Conservation (phyloP, 495 filamentous ascomycete genomes). For the Hypoxylon lienhwacheense region DNA sequence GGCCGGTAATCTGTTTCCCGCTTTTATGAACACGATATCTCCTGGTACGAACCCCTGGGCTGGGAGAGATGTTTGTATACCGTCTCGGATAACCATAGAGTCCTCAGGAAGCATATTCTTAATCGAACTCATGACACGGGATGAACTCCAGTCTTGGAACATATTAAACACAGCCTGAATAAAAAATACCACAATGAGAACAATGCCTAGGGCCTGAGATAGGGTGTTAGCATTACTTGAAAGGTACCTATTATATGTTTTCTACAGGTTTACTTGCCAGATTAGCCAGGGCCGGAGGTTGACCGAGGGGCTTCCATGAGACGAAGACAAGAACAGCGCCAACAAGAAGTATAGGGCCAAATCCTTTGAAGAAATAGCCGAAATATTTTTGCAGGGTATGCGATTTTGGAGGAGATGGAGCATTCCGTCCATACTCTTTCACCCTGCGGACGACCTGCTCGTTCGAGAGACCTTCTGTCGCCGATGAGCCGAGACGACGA, state of each 20-base stretch:
- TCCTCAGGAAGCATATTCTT: conserved; percentile 69
- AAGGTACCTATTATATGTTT: background rate
- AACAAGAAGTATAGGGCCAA: conserved; percentile 64
- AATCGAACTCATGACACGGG: conserved; percentile 66
- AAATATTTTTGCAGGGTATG: conserved; percentile 59
- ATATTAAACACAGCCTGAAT: conserved; percentile 71
- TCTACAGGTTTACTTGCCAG: conserved; percentile 37
- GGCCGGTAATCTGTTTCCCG: conserved; percentile 69
- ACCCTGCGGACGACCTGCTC: conserved; percentile 52
- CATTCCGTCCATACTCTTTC: conserved; percentile 62
- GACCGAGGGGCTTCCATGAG: conserved; percentile 68
- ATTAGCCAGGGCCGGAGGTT: conserved; percentile 66
- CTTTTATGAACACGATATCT: conserved; percentile 63
- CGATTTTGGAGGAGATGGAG: conserved; percentile 60
- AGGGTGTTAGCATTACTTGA: background rate
- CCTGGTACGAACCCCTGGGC: conserved; percentile 67
- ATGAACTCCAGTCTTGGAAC: conserved; percentile 65
- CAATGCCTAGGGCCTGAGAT: conserved; percentile 60
- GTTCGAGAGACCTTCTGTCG: conserved; percentile 52
- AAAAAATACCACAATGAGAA: conserved; percentile 64
- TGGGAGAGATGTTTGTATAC: conserved; percentile 48
- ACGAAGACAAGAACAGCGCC: conserved; percentile 67
- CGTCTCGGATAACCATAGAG: conserved; percentile 63
- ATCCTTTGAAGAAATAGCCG: conserved; percentile 72
- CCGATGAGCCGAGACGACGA: conserved; percentile 54